Percentiles rank a stretch among this genome's conserved stretches.
These are phyloP conservation scores for Candida tammaniensis DNA, from an alignment of 805 yeast genomes.

Conservation along the genomic window DNA sequence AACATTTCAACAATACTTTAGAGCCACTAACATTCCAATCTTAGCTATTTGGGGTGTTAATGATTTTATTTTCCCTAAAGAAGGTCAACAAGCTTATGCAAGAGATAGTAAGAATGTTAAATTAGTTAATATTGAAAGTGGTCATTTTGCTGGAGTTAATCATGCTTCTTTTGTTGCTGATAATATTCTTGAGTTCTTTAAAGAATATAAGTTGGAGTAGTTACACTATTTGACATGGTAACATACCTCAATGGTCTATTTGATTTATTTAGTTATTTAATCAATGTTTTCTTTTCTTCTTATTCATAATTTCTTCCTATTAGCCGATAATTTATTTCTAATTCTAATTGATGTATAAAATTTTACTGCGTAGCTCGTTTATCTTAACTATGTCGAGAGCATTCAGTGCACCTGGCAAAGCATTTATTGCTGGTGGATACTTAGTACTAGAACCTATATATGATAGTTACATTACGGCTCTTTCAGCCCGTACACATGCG, in stretches of 20 bases:
- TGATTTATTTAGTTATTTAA: no score
- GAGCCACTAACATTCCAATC: conserved; percentile 28
- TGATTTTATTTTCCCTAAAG: conserved; percentile 30
- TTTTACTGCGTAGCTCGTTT: neutral
- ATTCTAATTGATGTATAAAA: no score
- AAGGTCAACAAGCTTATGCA: conserved; percentile 37
- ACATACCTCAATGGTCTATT: no score
- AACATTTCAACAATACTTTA: conserved; percentile 31
- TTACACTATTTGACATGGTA: no score
- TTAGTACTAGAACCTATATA: conserved; percentile 79
- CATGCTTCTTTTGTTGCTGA: conserved; percentile 27
- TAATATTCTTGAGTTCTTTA: conserved; percentile 19
- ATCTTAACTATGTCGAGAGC: conserved; percentile 27
- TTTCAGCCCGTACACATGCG: conserved; percentile 89
- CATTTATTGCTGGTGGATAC: conserved; percentile 92
- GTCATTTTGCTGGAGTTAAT: conserved; percentile 39
- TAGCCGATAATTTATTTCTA: no score
- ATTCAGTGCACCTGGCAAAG: conserved; percentile 95
- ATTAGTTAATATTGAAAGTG: conserved; percentile 27
- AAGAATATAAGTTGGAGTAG: conserved; percentile 11
- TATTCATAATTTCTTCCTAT: no score
- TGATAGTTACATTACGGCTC: conserved; percentile 77
- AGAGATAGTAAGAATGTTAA: conserved; percentile 27
- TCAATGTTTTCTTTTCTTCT: no score
- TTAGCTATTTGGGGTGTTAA: conserved; percentile 42